Percentiles rank a stretch among this genome's conserved stretches.
These are phyloP conservation scores for Helminthosporium solani DNA, from an alignment of 2,329 filamentous ascomycete genomes.

Conservation along the genomic window DNA sequence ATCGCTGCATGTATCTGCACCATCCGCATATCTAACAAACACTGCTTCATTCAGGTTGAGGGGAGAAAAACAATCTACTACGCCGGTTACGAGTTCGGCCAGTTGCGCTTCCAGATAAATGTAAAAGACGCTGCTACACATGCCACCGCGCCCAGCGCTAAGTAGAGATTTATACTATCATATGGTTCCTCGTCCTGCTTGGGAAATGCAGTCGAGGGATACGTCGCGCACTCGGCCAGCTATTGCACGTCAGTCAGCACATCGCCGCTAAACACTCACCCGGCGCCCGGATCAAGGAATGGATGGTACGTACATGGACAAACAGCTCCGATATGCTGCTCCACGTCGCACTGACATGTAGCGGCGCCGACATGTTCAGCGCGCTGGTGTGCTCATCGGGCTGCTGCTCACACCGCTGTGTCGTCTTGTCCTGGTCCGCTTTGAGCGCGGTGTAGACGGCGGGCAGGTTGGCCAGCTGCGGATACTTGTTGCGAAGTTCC, in stretches of 20 bases:
- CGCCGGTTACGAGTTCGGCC: conserved; percentile 11
- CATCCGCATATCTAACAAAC: too few species aligned
- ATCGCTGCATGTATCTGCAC: too few species aligned
- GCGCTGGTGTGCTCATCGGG: conserved; percentile 87
- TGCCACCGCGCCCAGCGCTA: conserved; percentile 73
- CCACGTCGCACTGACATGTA: conserved; percentile 96
- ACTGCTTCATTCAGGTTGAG: too few species aligned
- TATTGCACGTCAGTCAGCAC: conserved; percentile 25
- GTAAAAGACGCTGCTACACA: conserved; percentile 60
- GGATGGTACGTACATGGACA: conserved; percentile 56
- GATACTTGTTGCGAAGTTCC: conserved; percentile 72
- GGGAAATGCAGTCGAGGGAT: conserved; percentile 84
- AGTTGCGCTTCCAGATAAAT: conserved; percentile 59
- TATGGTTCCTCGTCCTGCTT: conserved; percentile 83
- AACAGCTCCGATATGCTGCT: conserved; percentile 91
- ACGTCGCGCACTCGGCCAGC: conserved; percentile 87
- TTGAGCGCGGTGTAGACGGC: conserved; percentile 92
- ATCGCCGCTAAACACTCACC: too few species aligned
- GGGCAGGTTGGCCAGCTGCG: conserved; percentile 84
- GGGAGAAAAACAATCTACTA: too few species aligned
- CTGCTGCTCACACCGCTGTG: conserved; percentile 83
- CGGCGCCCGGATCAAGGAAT: too few species aligned
- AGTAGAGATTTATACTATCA: conserved; percentile 81
- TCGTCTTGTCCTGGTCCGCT: conserved; percentile 93
- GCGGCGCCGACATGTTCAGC: conserved; percentile 83